Evolutionary conservation across 1,284 basidiomycete species (phyloP), one percentile per base, ranked within the genome.

Genomic region (Flammula alnicola): DNA sequence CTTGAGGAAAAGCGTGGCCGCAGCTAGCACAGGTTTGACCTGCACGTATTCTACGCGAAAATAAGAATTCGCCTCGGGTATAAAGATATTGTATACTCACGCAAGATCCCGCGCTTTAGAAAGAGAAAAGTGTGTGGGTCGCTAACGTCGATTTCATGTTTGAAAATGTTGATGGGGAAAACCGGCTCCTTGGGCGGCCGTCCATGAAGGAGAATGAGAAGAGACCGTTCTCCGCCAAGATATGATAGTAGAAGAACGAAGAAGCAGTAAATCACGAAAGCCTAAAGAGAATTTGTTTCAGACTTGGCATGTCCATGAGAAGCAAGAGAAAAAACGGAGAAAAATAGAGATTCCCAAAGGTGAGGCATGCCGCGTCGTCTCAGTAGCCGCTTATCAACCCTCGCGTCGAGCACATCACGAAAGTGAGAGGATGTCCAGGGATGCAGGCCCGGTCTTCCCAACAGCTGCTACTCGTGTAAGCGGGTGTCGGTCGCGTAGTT

Each of bases 201-300:
- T 0, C 95, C 95, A 60, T 97, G 94, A 0, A 98, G 75, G 32
- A 94, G 81, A 44, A 97, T 95, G 31, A 99, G 81, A 2, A 98
- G 78, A 1, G 92, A 93, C 29, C 95, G 81, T 66, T 98, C 95
- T 48, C 95, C 96, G 27, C 95, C 95, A 8, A 98, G 83, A 66
- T 95, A 95, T 32, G 84, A 85, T 9, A 93, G 76, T 29, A 95
- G 79, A 12, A 93, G 80, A 30, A 87, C 82, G 65, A 93, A 91
- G 72, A 94, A 93, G 59, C 87, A 95, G 71, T 98, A 98, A 61
- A 98, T 98, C 35, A 98, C 95, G 65, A 97, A 98, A 1, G 94
- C 95, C 92, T 95, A 56, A n/a, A 17, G 17, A 8, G 17, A 17
- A 20, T 33, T 12, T 30, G 16, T 9, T 10, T 22, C 22, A 22